Percentiles rank a stretch among this genome's conserved stretches.
These are phyloP conservation scores for Termitomyces sp. DNA, from an alignment of 768 basidiomycete genomes.

Conservation along the genomic window DNA sequence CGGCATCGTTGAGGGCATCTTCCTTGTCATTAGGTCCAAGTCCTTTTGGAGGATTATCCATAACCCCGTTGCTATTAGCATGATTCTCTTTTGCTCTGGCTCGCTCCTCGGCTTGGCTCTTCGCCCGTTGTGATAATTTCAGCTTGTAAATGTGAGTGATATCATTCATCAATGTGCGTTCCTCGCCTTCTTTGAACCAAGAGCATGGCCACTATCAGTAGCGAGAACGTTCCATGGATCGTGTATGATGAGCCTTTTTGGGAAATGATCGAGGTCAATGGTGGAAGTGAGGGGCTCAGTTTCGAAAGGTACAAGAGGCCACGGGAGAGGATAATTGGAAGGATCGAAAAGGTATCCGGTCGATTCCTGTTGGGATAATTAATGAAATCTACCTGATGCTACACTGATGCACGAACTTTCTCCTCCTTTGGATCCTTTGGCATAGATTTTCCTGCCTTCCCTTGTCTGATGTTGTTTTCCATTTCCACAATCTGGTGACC, in stretches of 20 bases:
- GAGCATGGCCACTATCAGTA: constrained; percentile 7
- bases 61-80: neutral
- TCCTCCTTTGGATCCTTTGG: neutral
- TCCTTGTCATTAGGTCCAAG: neutral
- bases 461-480: constrained; percentile 5
- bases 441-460: constrained; percentile 6
- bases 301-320: constrained; percentile 38
- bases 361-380: constrained; percentile 12
- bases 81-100: neutral
- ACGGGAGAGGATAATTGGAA: constrained; percentile 34
- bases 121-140: constrained; percentile 10
- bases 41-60: neutral
- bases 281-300: constrained; percentile 21
- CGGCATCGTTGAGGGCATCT: neutral
- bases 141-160: constrained; percentile 29
- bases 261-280: constrained; percentile 27
- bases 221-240: constrained; percentile 37
- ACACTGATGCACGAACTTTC: neutral
- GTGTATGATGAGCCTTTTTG: constrained; percentile 39
- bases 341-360: constrained; percentile 26
- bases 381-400: neutral
- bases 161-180: constrained; percentile 30
- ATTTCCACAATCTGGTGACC: constrained; percentile 10
- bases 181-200: neutral
- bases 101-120: neutral